Evolutionary conservation across 2,329 filamentous ascomycete species (phyloP), one percentile per base, ranked within the genome.

Genomic region (Sclerotinia subarctica): DNA sequence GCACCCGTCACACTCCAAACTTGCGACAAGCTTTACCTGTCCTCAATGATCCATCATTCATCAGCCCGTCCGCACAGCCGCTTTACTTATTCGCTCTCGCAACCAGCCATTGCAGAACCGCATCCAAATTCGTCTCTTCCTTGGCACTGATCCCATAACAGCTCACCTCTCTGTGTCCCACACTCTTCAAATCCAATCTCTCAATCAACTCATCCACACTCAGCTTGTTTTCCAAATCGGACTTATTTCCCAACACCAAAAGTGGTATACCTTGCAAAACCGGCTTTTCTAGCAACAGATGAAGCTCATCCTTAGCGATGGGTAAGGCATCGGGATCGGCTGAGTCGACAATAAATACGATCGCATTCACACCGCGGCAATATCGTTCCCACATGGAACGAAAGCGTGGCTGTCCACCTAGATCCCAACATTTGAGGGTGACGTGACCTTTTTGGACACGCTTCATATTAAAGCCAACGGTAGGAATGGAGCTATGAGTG

Each of bases 361-460:
- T 97, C 74, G 94, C 94, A 81, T 96, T 97, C 74, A 98, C 95
- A 64, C 93, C 95, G 72, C 94, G 92, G 81, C 95, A 98, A 80
- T 99, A 99, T 77, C 95, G 86, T 84, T 99, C 95, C 95, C 95
- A 99, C 95, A 99, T 99, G 74, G 92, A 92, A 77, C 95, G 91
- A 82, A 98, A 99, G 73, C 94, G 88, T 75, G 95, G 94, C 81
- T 99, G 95, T 66, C 95, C 95, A 74, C 95, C 95, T 72, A 99
- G 88, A 82, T 99, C 95, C 95, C 95, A 99, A 81, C 95, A 99
- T 82, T 98, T 98, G 77, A 99, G 85, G 75, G 95, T 96, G 79
- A 99, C 95, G 86, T 98, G 94, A 75, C 95, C 95, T 78, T 95
- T 94, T 82, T 97, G 94, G 75, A 99, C 93, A 74, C 91, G 90